phyloP scores from a whole-genome alignment of 148 eudicot genomes.

The Vaccinium macrocarpon region DNA sequence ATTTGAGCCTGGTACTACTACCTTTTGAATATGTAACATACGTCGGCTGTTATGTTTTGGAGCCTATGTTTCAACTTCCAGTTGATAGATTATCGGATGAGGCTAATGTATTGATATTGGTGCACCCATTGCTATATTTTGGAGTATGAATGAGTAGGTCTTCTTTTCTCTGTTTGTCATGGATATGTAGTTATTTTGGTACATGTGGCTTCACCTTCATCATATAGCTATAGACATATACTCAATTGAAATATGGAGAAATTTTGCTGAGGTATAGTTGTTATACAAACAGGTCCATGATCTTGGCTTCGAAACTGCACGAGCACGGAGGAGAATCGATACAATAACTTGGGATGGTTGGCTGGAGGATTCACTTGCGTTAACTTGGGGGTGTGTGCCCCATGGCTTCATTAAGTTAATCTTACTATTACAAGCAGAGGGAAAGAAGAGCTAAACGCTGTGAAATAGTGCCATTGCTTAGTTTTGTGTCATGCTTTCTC shows the following conservation, averaged over 20 bases:
- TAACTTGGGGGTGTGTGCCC: slow-evolving; percentile 7
- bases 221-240: neutral
- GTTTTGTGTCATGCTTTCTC: too few relatives aligned
- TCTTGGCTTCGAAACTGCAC: too few relatives aligned
- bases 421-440: slow-evolving; percentile 41
- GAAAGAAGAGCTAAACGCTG: slow-evolving; percentile 21
- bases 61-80: neutral
- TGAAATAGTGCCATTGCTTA: too few relatives aligned
- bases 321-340: too few relatives aligned
- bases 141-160: neutral
- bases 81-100: neutral
- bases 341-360: too few relatives aligned
- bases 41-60: neutral
- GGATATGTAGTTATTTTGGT: too few relatives aligned
- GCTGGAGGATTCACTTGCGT: too few relatives aligned
- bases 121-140: neutral
- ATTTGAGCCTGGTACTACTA: slow-evolving; percentile 65
- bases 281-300: too few relatives aligned
- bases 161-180: too few relatives aligned
- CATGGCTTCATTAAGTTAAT: too few relatives aligned
- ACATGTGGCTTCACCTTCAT: too few relatives aligned
- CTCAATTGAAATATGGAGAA: too few relatives aligned
- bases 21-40: neutral
- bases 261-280: neutral
- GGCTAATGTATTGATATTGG: neutral